Evolutionary conservation across 2,329 filamentous ascomycete species (phyloP), one percentile per base, ranked within the genome.

Genomic region (Verticillium nubilum): DNA sequence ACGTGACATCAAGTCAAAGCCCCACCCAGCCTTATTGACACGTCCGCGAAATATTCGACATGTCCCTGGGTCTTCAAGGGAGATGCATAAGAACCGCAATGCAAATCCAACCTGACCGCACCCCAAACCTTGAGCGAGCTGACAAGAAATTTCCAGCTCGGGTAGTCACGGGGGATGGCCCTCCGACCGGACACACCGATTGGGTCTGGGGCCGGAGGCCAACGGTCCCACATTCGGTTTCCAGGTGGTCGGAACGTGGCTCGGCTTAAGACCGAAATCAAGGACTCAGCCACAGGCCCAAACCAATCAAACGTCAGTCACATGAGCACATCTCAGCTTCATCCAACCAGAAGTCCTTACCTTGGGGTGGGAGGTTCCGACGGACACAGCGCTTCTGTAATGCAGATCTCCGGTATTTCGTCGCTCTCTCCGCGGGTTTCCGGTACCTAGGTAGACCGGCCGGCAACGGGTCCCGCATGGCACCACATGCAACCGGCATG

Each of bases 241-340:
- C n/a, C 19, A 25, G 9, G 4, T 5, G 23, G 7, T 7, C 9
- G 42, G 42, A 17, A 23, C 7, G 42, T 50, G 42, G 42, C 42
- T 50, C n/a, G 12, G 35, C 42, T 13, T 23, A 50, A 50, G n/a
- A 19, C 42, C 42, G 42, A 50, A 50, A 50, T 3, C 7, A 4
- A 50, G 12, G 54, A 62, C 52, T 23, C 54, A 26, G 61, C 61
- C 35, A 28, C 31, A 25, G 35, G 42, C 52, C 54, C 57, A n/a
- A 19, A 9, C 42, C 42, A 50, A 50, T 50, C n/a, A 23, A 50
- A 50, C 19, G n/a, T n/a, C n/a, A 4, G 42, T 26, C 42, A 23
- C 42, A 50, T 50, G 37, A 50, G 42, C 42, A 12, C 42, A 50
- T 12, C 17, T 26, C n/a, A 23, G 7, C 42, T 50, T 23, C 7